Evolutionary conservation across 2,329 filamentous ascomycete species (phyloP).

Genomic region (Hypoxylon sp.): DNA sequence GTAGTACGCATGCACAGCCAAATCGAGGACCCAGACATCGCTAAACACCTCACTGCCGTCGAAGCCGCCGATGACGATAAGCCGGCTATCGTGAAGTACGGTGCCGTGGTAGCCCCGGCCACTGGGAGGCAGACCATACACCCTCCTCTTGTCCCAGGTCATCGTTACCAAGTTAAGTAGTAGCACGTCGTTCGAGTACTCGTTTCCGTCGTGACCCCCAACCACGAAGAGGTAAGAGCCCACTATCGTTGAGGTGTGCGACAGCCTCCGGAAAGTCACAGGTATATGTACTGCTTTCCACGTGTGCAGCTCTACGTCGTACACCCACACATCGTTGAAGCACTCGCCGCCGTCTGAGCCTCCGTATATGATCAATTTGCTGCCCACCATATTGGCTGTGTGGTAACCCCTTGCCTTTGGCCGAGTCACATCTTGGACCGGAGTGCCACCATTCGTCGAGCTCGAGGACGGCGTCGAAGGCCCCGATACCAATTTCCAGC

Average conservation of each 20-base stretch:
- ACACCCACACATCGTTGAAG: slow-evolving; percentile 78
- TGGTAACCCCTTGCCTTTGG: slow-evolving; percentile 75
- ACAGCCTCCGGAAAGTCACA: slow-evolving; percentile 69
- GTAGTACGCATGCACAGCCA: slow-evolving; percentile 76
- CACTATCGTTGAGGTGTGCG: slow-evolving; percentile 74
- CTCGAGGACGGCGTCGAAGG: slow-evolving; percentile 36
- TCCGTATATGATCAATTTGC: slow-evolving; percentile 76
- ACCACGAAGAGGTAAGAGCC: slow-evolving; percentile 76
- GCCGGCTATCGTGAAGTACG: slow-evolving; percentile 70
- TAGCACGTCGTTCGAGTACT: slow-evolving; percentile 74
- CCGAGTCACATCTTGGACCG: slow-evolving; percentile 44
- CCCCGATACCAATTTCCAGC: slow-evolving; percentile 70
- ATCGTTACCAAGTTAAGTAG: slow-evolving; percentile 76
- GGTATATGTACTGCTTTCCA: slow-evolving; percentile 70
- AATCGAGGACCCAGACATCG: slow-evolving; percentile 72
- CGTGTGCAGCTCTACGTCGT: slow-evolving; percentile 68
- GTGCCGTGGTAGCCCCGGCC: slow-evolving; percentile 73
- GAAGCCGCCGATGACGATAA: slow-evolving; percentile 72
- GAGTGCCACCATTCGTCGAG: slow-evolving; percentile 18
- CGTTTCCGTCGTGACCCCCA: slow-evolving; percentile 73
- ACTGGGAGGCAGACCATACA: slow-evolving; percentile 69
- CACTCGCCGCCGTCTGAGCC: slow-evolving; percentile 76
- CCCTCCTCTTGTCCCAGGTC: slow-evolving; percentile 74
- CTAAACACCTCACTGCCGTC: slow-evolving; percentile 74
- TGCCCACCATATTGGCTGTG: slow-evolving; percentile 76